Percentiles rank a stretch among this genome's conserved stretches.
Conservation (phyloP, 2,329 filamentous ascomycete species). For the Aspergillus persii region DNA sequence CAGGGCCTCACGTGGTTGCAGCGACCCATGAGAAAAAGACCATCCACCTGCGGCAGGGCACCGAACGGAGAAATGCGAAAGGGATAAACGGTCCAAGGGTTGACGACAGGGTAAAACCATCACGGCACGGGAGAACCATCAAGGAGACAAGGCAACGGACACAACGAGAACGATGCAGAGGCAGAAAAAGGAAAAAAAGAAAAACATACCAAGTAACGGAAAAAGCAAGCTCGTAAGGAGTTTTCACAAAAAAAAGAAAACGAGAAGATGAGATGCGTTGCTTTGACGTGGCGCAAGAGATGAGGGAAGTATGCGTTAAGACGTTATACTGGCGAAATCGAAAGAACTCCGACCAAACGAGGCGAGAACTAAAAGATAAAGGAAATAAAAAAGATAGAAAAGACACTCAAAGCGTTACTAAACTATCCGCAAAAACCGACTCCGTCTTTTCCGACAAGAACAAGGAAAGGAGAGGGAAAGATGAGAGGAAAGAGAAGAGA, state of each 20-base stretch:
- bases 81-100: constrained; percentile 1
- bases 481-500: constrained; percentile 15
- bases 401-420: constrained; percentile 15
- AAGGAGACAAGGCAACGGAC: background rate
- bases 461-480: constrained; percentile 20
- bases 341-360: constrained; percentile 27
- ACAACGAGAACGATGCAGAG: background rate
- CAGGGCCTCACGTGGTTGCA: background rate
- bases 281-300: constrained; percentile 20
- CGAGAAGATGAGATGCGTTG: constrained; percentile 16
- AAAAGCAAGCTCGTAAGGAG: constrained; percentile 17
- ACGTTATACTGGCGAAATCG: constrained; percentile 21
- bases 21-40: background rate
- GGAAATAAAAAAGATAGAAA: constrained; percentile 21
- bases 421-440: constrained; percentile 32
- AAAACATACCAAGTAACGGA: constrained; percentile 23
- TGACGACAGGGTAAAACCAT: background rate
- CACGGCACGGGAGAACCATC: background rate
- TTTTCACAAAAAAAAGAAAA: constrained; percentile 17
- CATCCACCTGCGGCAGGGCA: constrained; percentile 4
- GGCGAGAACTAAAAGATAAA: constrained; percentile 20
- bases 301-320: constrained; percentile 17
- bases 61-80: background rate
- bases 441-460: constrained; percentile 29
- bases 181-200: background rate